Evolutionary conservation across 192 early-diverging fungal genomes (phyloP), one percentile per base, ranked within the genome.

Genomic region (Podila clonocystis): DNA sequence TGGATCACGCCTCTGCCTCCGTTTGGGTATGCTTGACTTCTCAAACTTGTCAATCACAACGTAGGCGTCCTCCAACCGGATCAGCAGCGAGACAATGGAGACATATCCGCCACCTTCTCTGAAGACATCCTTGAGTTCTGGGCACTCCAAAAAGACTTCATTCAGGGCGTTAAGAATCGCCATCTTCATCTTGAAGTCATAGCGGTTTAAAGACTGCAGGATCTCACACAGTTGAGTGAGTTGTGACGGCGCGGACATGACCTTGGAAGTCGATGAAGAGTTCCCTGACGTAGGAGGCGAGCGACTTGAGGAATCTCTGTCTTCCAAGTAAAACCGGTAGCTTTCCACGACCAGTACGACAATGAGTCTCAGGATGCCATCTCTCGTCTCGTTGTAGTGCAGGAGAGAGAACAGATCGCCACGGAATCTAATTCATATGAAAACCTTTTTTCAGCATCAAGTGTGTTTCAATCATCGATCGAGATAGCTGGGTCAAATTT

Each of bases 51-150:
- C 64, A 17, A 68, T 78, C 57, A 66, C 11, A 5, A 34, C 41
- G 72, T 89, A 88, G 2, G 83, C 84, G 60, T 82, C 82, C 67
- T 89, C 88, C 6, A 91, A 67, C 11, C 89, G 69, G 22, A 91
- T 85, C 4, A 91, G 63, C 15, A 89, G 82, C 4, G 90, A 91
- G 3, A 91, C 83, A 19, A 92, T 72, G 20, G 86, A 87, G 20
- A 91, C 82, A 62, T 89, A 92, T 28, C 91, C 91, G 7, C 91
- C 90, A 36, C 75, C 80, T 45, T 82, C 75, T 36, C 91, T 83
- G 50, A 92, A 92, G 26, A 87, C 87, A 58, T 88, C 86, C 38
- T 84, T 76, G 48, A 89, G 85, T 24, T 82, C 78, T 0, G 85
- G 71, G 57, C 86, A 88, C 9, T 85, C 75, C 24, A 66, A 34